phyloP scores from a whole-genome alignment of 1,284 basidiomycete species.

The Trichosporon sp. region DNA sequence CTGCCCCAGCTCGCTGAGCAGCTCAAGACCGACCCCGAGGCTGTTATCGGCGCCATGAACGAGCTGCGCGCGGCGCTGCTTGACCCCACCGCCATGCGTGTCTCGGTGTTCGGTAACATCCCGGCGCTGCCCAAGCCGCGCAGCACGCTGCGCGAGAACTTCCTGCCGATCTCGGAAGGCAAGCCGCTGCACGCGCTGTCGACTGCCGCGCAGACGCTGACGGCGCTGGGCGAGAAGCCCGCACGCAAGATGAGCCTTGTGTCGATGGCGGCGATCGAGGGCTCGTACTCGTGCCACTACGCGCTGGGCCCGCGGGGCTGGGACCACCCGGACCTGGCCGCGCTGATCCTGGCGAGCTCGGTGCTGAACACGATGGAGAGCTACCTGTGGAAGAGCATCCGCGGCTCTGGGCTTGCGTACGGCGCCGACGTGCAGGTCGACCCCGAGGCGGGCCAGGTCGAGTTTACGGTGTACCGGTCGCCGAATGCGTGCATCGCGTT shows the following conservation, averaged over 20 bases:
- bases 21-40: slow-evolving; percentile 69
- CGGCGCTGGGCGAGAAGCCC: slow-evolving; percentile 67
- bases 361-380: slow-evolving; percentile 91
- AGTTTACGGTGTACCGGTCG: slow-evolving; percentile 77
- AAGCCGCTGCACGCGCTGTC: slow-evolving; percentile 64
- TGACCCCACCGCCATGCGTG: slow-evolving; percentile 72
- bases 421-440: slow-evolving; percentile 77
- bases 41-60: slow-evolving; percentile 68
- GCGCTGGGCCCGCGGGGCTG: slow-evolving; percentile 73
- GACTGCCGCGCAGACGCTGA: slow-evolving; percentile 66
- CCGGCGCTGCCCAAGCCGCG: slow-evolving; percentile 67
- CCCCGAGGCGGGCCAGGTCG: slow-evolving; percentile 74
- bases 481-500: slow-evolving; percentile 84
- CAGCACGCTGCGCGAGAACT: slow-evolving; percentile 65
- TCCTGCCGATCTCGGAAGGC: slow-evolving; percentile 57
- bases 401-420: slow-evolving; percentile 90
- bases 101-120: slow-evolving; percentile 84
- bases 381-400: slow-evolving; percentile 87
- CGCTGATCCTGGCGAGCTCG: slow-evolving; percentile 75
- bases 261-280: slow-evolving; percentile 89
- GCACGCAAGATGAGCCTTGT: slow-evolving; percentile 74
- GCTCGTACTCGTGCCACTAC: slow-evolving; percentile 77
- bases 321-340: slow-evolving; percentile 76
- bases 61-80: slow-evolving; percentile 65
- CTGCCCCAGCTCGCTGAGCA: slow-evolving; percentile 69